Percentiles rank a stretch among this genome's conserved stretches.
phyloP scores from a whole-genome alignment of 345 rosid species.

The Camelina sativa region DNA sequence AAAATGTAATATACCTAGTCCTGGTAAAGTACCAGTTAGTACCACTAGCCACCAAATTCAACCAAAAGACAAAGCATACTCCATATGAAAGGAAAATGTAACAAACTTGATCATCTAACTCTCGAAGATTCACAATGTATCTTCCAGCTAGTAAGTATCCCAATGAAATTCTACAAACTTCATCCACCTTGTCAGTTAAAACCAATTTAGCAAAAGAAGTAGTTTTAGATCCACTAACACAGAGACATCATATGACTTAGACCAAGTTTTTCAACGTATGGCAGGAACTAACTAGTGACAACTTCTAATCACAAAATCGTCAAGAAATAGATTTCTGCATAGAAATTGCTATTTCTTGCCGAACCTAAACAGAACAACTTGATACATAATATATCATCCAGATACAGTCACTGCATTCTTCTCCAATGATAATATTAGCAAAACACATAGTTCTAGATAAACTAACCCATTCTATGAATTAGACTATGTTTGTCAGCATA shows the following conservation, averaged over 20 bases:
- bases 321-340: not conserved
- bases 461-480: not conserved
- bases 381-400: not conserved
- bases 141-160: not conserved
- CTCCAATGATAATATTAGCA: not conserved
- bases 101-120: not conserved
- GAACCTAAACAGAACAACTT: not conserved
- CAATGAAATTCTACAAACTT: constrained; percentile 19
- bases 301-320: not conserved
- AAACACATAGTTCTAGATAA: not conserved
- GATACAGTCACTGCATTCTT: not conserved
- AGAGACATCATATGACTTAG: not conserved
- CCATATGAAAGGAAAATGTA: constrained; percentile 10
- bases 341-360: not conserved
- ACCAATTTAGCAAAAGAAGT: not conserved
- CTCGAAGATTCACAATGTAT: constrained; percentile 5
- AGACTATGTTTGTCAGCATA: not conserved
- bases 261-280: not conserved
- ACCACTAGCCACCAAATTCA: constrained; percentile 6
- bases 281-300: not conserved
- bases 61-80: not conserved
- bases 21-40: not conserved
- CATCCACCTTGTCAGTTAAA: not conserved
- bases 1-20: not conserved
- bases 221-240: not conserved